Percentiles rank a stretch among this genome's conserved stretches.
Conservation (phyloP, 2,329 filamentous ascomycete species). For the Xylaria sp. region DNA sequence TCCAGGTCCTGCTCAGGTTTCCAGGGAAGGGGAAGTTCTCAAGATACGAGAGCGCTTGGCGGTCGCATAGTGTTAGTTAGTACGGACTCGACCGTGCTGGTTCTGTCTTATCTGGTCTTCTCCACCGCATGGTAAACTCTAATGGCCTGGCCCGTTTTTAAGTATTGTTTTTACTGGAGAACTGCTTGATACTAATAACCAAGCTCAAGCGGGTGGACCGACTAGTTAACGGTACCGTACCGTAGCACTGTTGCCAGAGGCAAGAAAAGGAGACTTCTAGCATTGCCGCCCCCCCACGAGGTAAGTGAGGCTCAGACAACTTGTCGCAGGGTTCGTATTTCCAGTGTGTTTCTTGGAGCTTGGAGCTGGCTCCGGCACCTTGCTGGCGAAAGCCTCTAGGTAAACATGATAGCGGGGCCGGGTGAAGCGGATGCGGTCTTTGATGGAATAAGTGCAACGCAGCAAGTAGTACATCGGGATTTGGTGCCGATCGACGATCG, state of each 20-base stretch:
- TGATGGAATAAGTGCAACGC: not conserved
- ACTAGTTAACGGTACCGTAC: not conserved
- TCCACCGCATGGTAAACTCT: slow-evolving; percentile 25
- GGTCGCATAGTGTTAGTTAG: slow-evolving; percentile 1
- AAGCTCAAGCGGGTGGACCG: slow-evolving; percentile 12
- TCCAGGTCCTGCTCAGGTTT: slow-evolving; percentile 1
- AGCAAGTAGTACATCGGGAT: not conserved
- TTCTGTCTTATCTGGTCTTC: slow-evolving; percentile 28
- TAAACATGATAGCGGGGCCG: not conserved
- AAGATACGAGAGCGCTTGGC: slow-evolving; percentile 20
- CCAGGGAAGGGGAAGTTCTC: not conserved
- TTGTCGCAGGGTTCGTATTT: too few relatives aligned
- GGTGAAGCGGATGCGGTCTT: not conserved
- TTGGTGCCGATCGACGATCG: not conserved
- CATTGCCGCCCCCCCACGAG: not conserved
- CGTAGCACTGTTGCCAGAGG: not conserved
- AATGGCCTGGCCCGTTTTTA: slow-evolving; percentile 14
- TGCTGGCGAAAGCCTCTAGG: not conserved
- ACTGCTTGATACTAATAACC: slow-evolving; percentile 2
- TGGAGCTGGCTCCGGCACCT: not conserved
- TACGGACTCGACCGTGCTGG: slow-evolving; percentile 2
- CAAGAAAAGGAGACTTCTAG: not conserved
- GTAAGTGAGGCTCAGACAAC: not conserved
- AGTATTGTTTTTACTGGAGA: not conserved
- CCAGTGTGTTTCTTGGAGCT: not conserved